Conservation (phyloP, 331 rosid genomes). For the Acacia pycnantha region DNA sequence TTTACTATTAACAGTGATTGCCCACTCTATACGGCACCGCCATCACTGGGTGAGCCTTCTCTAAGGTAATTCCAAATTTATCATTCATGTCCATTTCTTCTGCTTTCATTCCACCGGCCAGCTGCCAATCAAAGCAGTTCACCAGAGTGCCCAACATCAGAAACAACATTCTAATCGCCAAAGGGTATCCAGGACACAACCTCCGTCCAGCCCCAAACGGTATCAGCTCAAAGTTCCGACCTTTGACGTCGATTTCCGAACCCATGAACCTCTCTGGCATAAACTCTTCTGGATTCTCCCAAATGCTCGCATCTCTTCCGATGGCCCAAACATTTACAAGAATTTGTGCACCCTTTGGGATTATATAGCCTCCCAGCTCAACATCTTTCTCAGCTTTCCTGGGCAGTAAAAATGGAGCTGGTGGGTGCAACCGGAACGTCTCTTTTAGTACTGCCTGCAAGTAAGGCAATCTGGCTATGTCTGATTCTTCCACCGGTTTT, state of each 20-base stretch:
- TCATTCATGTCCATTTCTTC: background rate
- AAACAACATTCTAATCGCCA: constrained; percentile 33
- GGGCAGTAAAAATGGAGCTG: background rate
- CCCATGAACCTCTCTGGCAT: background rate
- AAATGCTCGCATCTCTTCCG: background rate
- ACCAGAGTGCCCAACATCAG: background rate
- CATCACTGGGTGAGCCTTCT: background rate
- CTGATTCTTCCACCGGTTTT: background rate
- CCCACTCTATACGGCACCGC: background rate
- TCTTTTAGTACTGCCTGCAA: background rate
- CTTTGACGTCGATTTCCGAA: constrained; percentile 27
- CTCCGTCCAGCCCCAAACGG: constrained; percentile 46
- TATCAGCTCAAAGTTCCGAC: constrained; percentile 37
- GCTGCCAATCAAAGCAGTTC: background rate
- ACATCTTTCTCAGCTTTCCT: background rate
- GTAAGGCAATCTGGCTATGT: background rate
- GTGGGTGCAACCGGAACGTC: background rate
- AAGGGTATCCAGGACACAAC: constrained; percentile 42
- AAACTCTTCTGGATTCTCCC: background rate
- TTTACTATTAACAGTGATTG: background rate
- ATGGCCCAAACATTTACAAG: background rate
- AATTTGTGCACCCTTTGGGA: background rate
- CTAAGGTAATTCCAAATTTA: background rate
- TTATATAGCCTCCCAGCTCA: background rate
- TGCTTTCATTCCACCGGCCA: background rate